A percentile compares a stretch with the other conserved stretches of the same genome.
Conservation (phyloP, 441 rosid species). For the California macrophylla region DNA sequence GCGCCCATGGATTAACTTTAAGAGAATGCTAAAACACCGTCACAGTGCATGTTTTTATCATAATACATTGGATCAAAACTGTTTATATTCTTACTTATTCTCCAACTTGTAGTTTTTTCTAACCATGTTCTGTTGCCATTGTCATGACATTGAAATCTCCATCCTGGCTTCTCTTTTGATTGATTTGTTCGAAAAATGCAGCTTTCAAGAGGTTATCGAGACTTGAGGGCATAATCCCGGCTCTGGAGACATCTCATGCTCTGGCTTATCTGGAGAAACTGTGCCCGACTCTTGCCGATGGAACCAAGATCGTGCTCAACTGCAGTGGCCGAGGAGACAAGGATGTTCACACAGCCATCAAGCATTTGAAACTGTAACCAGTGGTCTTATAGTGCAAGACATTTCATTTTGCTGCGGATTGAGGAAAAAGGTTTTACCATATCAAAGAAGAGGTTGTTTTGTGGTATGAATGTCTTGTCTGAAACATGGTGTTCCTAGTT, state of each 20-base stretch:
- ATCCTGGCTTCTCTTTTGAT: no score
- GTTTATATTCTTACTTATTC: no score
- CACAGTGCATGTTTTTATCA: no score
- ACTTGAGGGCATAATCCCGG: constrained; percentile 80
- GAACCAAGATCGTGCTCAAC: constrained; percentile 57
- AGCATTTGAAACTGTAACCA: constrained; percentile 40
- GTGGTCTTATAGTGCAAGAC: not conserved
- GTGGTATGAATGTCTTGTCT: not conserved
- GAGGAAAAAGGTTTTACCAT: not conserved
- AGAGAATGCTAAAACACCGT: no score
- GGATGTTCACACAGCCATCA: constrained; percentile 76
- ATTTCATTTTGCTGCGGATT: not conserved
- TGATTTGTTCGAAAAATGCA: constrained; percentile 16
- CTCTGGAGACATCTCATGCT: constrained; percentile 80
- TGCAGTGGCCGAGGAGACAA: constrained; percentile 94
- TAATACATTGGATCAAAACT: no score
- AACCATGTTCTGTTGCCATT: no score
- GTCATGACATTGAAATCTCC: no score
- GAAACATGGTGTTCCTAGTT: not conserved
- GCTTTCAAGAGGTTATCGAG: constrained; percentile 69
- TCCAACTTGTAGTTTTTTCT: constrained; percentile 2
- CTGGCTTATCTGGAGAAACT: constrained; percentile 70
- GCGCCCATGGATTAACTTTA: no score
- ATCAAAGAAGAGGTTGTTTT: not conserved
- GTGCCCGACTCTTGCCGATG: constrained; percentile 56